phyloP scores from a whole-genome alignment of 2,329 filamentous ascomycete genomes.

The Diaporthe nobilis region DNA sequence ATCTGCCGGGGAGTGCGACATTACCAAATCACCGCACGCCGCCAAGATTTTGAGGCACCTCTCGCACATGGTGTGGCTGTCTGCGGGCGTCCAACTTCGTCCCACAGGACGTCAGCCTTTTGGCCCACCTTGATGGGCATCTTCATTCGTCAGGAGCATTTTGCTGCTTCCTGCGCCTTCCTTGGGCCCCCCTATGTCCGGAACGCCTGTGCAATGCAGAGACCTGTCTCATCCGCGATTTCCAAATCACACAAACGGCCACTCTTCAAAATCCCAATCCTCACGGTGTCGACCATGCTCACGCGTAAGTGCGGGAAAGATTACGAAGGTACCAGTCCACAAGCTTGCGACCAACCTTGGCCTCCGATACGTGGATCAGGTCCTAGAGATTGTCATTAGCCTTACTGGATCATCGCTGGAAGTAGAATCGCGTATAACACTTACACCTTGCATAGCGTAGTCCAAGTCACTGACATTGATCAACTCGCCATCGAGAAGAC shows the following conservation, averaged over 20 bases:
- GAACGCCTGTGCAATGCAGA: constrained; percentile 58
- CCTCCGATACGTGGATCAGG: constrained; percentile 98
- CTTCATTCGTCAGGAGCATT: constrained; percentile 25
- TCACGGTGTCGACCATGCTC: constrained; percentile 43
- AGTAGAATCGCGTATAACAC: constrained; percentile 54
- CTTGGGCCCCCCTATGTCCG: constrained; percentile 44
- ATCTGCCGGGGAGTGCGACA: constrained; percentile 22
- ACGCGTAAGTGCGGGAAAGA: constrained; percentile 92
- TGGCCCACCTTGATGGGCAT: constrained; percentile 14
- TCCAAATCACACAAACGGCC: constrained; percentile 43
- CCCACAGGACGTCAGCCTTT: constrained; percentile 13
- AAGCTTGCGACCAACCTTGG: constrained; percentile 96
- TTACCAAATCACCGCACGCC: constrained; percentile 30
- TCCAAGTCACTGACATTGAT: constrained; percentile 96
- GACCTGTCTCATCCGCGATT: constrained; percentile 48
- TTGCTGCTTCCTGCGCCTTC: constrained; percentile 27
- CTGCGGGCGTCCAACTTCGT: constrained; percentile 19
- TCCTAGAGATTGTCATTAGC: constrained; percentile 69
- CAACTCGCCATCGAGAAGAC: constrained; percentile 90
- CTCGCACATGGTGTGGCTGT: constrained; percentile 32
- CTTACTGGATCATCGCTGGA: constrained; percentile 37
- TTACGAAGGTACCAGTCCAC: constrained; percentile 99
- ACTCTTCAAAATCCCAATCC: constrained; percentile 23
- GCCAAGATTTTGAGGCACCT: constrained; percentile 35
- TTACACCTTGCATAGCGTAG: constrained; percentile 94